Evolutionary conservation across 306 rosid species (phyloP).

Genomic region (Inga leiocalycina): DNA sequence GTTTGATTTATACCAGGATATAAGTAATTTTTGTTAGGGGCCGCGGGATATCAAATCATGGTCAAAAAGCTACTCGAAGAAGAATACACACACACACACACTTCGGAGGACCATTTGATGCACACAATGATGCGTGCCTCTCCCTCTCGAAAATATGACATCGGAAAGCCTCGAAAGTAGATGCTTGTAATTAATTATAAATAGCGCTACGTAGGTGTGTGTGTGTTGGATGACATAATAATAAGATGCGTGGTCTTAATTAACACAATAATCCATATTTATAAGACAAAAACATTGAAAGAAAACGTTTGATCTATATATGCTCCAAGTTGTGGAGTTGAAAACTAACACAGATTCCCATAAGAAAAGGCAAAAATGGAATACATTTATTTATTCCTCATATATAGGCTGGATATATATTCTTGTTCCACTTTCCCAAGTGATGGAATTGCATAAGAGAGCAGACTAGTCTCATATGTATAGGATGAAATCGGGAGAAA

Average conservation of each 20-base stretch:
- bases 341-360: background rate
- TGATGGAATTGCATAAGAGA: background rate
- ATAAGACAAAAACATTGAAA: no score
- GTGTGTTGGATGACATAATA: no score
- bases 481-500: background rate
- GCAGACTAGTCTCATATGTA: background rate
- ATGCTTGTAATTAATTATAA: no score
- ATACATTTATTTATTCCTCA: no score
- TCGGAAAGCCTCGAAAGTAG: no score
- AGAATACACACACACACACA: background rate
- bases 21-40: background rate
- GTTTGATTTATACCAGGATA: background rate
- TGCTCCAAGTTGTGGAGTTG: background rate
- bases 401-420: background rate
- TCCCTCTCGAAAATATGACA: no score
- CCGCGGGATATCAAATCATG: background rate
- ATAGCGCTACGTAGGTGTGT: no score
- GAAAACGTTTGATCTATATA: no score
- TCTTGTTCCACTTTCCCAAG: background rate
- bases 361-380: background rate
- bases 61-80: background rate
- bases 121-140: background rate
- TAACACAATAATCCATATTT: no score
- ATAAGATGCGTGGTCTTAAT: no score
- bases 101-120: background rate